Conservation (phyloP, 2,329 filamentous ascomycete genomes). For the Cryphonectria nitschkei region DNA sequence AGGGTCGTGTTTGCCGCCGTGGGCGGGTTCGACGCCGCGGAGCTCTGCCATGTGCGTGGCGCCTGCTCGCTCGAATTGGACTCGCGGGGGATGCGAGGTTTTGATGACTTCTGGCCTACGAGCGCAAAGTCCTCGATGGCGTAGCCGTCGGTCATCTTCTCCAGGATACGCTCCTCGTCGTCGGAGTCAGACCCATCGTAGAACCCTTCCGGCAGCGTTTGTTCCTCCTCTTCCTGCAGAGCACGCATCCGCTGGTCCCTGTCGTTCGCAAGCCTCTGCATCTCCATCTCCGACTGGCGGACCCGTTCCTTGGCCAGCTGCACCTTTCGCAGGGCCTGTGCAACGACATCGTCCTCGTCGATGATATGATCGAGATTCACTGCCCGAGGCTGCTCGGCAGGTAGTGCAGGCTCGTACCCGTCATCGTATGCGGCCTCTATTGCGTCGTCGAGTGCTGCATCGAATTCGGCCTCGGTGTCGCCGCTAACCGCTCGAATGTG, state of each 20-base stretch:
- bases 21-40: conserved; percentile 72
- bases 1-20: conserved; percentile 68
- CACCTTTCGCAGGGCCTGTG: conserved; percentile 65
- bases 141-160: conserved; percentile 86
- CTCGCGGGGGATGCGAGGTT: conserved; percentile 70
- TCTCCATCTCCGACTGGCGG: conserved; percentile 73
- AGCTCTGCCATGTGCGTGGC: conserved; percentile 80
- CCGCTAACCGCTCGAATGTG: conserved; percentile 71
- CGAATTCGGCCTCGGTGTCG: conserved; percentile 85
- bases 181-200: conserved; percentile 68
- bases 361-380: conserved; percentile 10
- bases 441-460: conserved; percentile 90
- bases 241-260: conserved; percentile 55
- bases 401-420: conserved; percentile 74
- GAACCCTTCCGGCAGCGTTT: conserved; percentile 54
- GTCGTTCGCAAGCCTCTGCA: conserved; percentile 63
- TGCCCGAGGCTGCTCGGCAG: conserved; percentile 41
- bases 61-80: conserved; percentile 82
- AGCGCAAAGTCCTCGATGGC: conserved; percentile 83
- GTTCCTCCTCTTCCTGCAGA: conserved; percentile 49
- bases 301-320: conserved; percentile 78
- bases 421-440: conserved; percentile 97
- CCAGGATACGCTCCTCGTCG: conserved; percentile 78
- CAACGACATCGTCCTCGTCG: conserved; percentile 49
- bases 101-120: conserved; percentile 59